Evolutionary conservation across 179 eudicot species (phyloP), one percentile per base, ranked within the genome.

Genomic region (Carnegiea gigantea): DNA sequence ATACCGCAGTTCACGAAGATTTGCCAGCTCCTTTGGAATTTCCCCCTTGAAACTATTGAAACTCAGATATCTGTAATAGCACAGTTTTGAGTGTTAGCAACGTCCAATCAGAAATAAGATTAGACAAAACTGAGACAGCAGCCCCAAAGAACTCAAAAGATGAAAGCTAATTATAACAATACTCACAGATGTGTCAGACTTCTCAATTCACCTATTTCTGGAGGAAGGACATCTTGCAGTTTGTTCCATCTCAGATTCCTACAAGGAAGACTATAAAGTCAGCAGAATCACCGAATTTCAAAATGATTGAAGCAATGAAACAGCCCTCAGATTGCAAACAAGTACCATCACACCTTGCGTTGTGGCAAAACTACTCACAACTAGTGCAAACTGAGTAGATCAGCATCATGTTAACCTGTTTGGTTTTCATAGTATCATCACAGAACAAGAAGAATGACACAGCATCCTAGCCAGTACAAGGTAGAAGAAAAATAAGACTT

Each of bases 221-320:
- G 92, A 78, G 99, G 99, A 72, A 97, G 92, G 84, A 85, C 87
- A 88, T 97, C 99, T 88, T 97, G 99, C 57, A 97, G 86, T 83
- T 97, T 97, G 82, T 97, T 97, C 99, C 98, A 97, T 89, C 99
- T 90, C 89, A 97, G 85, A 85, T 97, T 97, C 86, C 98, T 97
- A 81, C 79, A 75, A 83, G 77, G 67, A 87, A 44, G 38, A 78
- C 72, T 75, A 65, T 23, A 62, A 6, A 80, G 78, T 78, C 49
- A 83, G 82, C 73, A 73, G 10, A 48, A 62, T 44, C 11, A 28
- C 24, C 79, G 77, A 26, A 20, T 18, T 14, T 26, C 36, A 33
- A 59, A 59, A 60, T 18, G 15, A 57, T 9, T 28, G 18, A 67
- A 60, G 3, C 36, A 20, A 40, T 17, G 53, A 1, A 54, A 20